Base-by-base conservation (phyloP, 805 yeast genomes). In the Starmerella sp. region DNA sequence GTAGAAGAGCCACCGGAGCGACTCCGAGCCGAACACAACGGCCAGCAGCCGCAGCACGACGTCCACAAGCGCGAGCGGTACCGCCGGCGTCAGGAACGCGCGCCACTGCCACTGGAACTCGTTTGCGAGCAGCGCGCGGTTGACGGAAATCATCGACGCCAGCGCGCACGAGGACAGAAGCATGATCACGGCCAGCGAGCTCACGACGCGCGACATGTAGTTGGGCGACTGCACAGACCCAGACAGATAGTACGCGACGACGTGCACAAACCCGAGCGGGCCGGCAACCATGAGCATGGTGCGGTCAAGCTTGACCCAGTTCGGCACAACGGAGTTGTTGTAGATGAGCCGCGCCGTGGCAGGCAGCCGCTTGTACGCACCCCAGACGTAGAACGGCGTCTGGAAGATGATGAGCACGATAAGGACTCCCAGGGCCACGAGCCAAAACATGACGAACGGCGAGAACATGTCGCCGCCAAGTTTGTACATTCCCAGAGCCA, bases 81-180 rank as follows among this genome's bases (percentile, higher is more conserved):
- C 49, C 7, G 63, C 63, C 7, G 66, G 65, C 15, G 66, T 63
- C 29, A 63, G 55, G 57, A 63, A 63, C 29, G 66, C 65, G 28
- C 66, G 62, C 66, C 66, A 63, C 38, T 63, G 66, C 66, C 66
- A 63, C 48, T 63, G 64, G 60, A 63, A 63, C 52, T 63, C 66
- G 51, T 63, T 63, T 17, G 63, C 57, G 11, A 63, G 59, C 52
- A 63, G 52, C 2, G 66, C 66, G 30, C 66, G 64, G 54, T 63
- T 63, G 35, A 63, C 66, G 8, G 62, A 57, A 35, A 63, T 61
- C 36, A 63, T 60, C 14, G 66, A 51, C 9, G 63, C 57, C n/a
- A 63, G 48, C 5, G 62, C 62, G 6, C 61, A 48, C 32, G 59
- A 59, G 3, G 62, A 51, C 34, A 60, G 55, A 43, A 62, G 39